Conservation (phyloP, 129 eudicot genomes). For the Lactuca sativa region DNA sequence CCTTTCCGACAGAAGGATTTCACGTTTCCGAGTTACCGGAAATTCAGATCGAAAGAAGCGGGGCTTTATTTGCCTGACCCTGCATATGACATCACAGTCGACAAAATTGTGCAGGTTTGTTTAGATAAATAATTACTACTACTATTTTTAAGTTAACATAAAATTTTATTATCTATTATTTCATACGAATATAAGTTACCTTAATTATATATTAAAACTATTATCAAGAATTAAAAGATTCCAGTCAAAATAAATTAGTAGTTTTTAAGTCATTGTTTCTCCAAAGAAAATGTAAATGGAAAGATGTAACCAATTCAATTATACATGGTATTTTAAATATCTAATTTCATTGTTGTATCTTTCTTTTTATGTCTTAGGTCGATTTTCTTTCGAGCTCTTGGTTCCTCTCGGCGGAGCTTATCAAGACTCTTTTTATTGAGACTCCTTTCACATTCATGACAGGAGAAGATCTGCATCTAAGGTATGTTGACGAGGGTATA, state of each 20-base stretch:
- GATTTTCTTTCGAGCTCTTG: constrained; percentile 98
- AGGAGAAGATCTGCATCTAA: constrained; percentile 91
- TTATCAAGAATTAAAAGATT: background rate
- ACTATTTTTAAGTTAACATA: background rate
- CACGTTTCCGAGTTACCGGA: constrained; percentile 92
- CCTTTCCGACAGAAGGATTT: constrained; percentile 92
- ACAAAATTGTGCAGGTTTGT: constrained; percentile 82
- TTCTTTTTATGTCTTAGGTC: constrained; percentile 58
- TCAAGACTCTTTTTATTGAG: constrained; percentile 91
- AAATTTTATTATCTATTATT: background rate
- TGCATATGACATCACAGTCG: constrained; percentile 82
- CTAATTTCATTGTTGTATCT: background rate
- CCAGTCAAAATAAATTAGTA: too few relatives aligned
- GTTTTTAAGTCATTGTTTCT: too few relatives aligned
- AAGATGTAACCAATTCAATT: background rate
- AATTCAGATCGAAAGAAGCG: constrained; percentile 88
- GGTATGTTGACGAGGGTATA: constrained; percentile 36
- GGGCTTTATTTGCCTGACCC: constrained; percentile 98
- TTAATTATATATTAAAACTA: background rate
- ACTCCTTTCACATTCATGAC: constrained; percentile 89
- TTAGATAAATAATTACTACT: constrained; percentile 26
- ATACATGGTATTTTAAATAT: background rate
- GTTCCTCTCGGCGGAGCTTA: constrained; percentile 90
- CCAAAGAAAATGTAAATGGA: too few relatives aligned
- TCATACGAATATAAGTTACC: too few relatives aligned